Evolutionary conservation across 306 rosid genomes (phyloP).

Genomic region (Pueraria montana): DNA sequence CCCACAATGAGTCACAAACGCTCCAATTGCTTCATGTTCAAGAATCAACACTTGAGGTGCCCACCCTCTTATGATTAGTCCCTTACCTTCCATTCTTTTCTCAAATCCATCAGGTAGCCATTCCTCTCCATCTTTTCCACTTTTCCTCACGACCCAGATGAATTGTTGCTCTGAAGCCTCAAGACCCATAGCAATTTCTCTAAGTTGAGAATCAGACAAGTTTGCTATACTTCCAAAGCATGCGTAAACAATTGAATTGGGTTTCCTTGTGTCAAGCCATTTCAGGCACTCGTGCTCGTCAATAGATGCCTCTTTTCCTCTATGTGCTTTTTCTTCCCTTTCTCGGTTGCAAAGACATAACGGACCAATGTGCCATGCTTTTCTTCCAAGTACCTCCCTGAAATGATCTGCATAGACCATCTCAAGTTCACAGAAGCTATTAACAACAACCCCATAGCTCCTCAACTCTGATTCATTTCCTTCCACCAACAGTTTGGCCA

Average conservation of each 20-base stretch:
- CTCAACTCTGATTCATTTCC: slow-evolving; percentile 21
- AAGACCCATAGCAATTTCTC: slow-evolving; percentile 64
- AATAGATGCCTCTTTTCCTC: slow-evolving; percentile 32
- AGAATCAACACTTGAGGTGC: slow-evolving; percentile 57
- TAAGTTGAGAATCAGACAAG: slow-evolving; percentile 57
- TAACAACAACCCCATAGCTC: slow-evolving; percentile 63
- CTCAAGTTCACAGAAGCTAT: slow-evolving; percentile 73
- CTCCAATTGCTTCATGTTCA: slow-evolving; percentile 54
- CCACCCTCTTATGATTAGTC: slow-evolving; percentile 64
- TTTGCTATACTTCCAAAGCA: slow-evolving; percentile 57
- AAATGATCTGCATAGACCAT: slow-evolving; percentile 55
- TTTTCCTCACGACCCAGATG: slow-evolving; percentile 60
- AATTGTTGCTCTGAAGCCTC: slow-evolving; percentile 60
- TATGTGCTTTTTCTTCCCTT: background rate
- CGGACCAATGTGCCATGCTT: slow-evolving; percentile 75
- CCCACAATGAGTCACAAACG: slow-evolving; percentile 60
- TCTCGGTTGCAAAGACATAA: slow-evolving; percentile 47
- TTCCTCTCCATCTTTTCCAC: background rate
- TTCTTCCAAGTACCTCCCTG: slow-evolving; percentile 51
- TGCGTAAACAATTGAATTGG: slow-evolving; percentile 60
- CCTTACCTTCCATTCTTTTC: slow-evolving; percentile 54
- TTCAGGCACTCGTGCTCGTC: slow-evolving; percentile 41
- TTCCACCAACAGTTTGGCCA: background rate
- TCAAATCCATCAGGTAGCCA: slow-evolving; percentile 55
- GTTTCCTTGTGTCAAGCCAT: slow-evolving; percentile 53